Evolutionary conservation across 2,329 filamentous ascomycete genomes (phyloP), one percentile per base, ranked within the genome.

Genomic region (Penicillium sp.): DNA sequence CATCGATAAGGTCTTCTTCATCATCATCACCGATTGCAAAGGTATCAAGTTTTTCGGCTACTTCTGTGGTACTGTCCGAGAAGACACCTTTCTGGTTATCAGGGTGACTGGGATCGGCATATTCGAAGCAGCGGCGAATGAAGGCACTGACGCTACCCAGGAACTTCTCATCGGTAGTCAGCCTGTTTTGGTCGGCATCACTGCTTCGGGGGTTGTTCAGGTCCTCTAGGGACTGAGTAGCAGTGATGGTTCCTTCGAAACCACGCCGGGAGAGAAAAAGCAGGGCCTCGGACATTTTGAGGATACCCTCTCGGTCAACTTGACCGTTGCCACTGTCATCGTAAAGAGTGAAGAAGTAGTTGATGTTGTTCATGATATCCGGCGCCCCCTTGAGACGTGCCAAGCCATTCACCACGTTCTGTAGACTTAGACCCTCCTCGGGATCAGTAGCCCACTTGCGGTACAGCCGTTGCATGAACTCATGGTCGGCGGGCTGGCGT

Each of bases 291-390:
- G 93, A 97, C 74, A 99, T 98, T 50, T 93, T 85, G 49, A 99
- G 78, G 61, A 99, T 99, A 6, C 95, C 95, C 77, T 99, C 95
- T 12, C 95, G 88, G 72, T 98, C 95, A 5, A 99, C 93, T 70
- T 88, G 92, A 28, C 95, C 95, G 74, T 97, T 93, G 1, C 88
- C 86, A 71, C 94, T 90, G 68, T 99, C 94, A 74, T 99, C 95
- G 76, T 98, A 97, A 0, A 99, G 86, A 72, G 97, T 92, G 70
- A 99, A 99, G 77, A 99, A 98, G 79, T 98, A 98, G 63, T 89
- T 95, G 73, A 99, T 98, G 61, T 91, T 95, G 33, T 92, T 92
- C 94, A 99, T 97, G 68, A 99, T 97, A 77, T 99, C 95, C 51
- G 90, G 89, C 59, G 91, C 93, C 9, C 95, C 94, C 76, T 97